Percentiles rank a stretch among this genome's conserved stretches.
Evolutionary conservation across 2,329 filamentous ascomycete genomes (phyloP).

Genomic region (Xylariomycetidae sp.): DNA sequence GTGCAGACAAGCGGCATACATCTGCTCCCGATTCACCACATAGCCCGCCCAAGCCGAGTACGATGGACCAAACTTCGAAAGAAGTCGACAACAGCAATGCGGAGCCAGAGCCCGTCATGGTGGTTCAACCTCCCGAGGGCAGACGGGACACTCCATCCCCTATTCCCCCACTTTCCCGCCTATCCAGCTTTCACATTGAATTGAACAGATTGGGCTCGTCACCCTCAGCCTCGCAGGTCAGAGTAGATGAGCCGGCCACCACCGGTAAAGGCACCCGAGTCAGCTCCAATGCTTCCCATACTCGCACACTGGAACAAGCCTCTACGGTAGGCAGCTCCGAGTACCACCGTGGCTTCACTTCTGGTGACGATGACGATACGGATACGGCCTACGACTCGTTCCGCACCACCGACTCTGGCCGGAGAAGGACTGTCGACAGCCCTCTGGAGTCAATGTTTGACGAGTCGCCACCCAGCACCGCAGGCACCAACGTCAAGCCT

Average conservation of each 20-base stretch:
- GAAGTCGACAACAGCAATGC: constrained; percentile 21
- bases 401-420: constrained; percentile 63
- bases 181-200: constrained; percentile 51
- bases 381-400: constrained; percentile 74
- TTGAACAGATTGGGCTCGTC: constrained; percentile 40
- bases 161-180: constrained; percentile 45
- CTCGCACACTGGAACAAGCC: constrained; percentile 42
- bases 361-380: constrained; percentile 68
- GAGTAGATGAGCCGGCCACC: constrained; percentile 13
- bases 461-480: constrained; percentile 62
- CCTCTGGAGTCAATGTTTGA: constrained; percentile 77
- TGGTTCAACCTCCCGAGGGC: constrained; percentile 25
- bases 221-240: constrained; percentile 32
- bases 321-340: constrained; percentile 67
- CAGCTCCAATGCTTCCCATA: constrained; percentile 22
- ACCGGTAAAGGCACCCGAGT: constrained; percentile 16
- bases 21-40: constrained; percentile 45
- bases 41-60: too few relatives aligned
- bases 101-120: constrained; percentile 26
- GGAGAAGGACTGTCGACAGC: constrained; percentile 60
- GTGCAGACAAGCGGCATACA: constrained; percentile 43
- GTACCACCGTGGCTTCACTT: constrained; percentile 60
- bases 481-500: constrained; percentile 41
- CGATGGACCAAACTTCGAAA: too few relatives aligned
- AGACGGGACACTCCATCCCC: constrained; percentile 49